A percentile compares a stretch with the other conserved stretches of the same genome.
These are phyloP conservation scores for Colletotrichum sp. DNA, from an alignment of 2,329 filamentous ascomycete species.

Conservation along the genomic window DNA sequence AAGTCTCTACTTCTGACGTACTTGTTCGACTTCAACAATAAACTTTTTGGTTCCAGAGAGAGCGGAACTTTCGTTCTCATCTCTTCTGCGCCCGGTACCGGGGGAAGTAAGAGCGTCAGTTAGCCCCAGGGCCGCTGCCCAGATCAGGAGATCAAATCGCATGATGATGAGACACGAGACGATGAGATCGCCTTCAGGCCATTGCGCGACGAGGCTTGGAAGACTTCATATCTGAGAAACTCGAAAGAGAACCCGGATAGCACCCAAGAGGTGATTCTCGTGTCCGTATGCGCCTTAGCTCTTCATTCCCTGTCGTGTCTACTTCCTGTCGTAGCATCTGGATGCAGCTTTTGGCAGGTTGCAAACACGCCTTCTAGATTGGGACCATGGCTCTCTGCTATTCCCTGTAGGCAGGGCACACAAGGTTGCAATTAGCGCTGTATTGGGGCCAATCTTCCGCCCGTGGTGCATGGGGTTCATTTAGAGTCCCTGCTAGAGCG, in stretches of 20 bases:
- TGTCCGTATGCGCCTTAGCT: background rate
- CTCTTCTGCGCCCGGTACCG: background rate
- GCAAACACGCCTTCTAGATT: background rate
- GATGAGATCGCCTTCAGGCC: background rate
- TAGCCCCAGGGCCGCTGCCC: background rate
- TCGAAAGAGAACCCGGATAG: slow-evolving; percentile 1
- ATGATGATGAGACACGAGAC: background rate
- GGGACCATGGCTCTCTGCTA: background rate
- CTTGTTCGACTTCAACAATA: slow-evolving; percentile 24
- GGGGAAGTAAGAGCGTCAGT: background rate
- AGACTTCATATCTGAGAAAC: background rate
- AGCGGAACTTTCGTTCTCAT: background rate
- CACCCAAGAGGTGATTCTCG: background rate
- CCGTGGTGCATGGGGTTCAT: background rate
- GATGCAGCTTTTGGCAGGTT: background rate
- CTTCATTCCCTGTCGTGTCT: background rate
- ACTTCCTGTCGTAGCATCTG: background rate
- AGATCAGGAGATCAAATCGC: background rate
- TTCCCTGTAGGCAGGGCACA: too few relatives aligned
- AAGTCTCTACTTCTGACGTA: background rate
- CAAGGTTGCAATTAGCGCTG: background rate
- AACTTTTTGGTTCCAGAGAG: slow-evolving; percentile 11
- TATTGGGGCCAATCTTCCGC: background rate
- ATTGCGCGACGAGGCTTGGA: background rate
- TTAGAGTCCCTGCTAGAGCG: background rate